phyloP scores from a whole-genome alignment of 2,329 filamentous ascomycete species.

The Sporothrix curviconia region DNA sequence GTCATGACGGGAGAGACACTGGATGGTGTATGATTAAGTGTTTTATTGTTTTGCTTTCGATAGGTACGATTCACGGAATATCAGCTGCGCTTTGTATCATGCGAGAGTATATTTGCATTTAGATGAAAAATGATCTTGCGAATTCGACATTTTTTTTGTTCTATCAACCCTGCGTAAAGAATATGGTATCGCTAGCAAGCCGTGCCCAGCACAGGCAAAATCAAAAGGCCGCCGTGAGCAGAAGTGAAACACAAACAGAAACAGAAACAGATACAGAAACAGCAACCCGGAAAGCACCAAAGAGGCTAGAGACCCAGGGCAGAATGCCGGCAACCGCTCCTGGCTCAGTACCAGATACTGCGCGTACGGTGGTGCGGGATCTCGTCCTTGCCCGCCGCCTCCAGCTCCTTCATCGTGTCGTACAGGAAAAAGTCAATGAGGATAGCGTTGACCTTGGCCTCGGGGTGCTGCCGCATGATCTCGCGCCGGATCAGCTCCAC shows the following conservation, averaged over 20 bases:
- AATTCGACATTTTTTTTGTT: neutral
- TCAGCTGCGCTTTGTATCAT: too few species aligned
- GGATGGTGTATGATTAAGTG: neutral
- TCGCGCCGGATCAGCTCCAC: constrained; percentile 82
- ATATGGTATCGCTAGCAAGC: constrained; percentile 8
- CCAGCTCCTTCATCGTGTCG: constrained; percentile 83
- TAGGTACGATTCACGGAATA: too few species aligned
- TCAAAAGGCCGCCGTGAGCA: neutral
- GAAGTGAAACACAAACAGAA: neutral
- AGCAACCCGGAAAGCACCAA: neutral
- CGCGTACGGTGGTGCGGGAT: constrained; percentile 83
- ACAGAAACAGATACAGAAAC: neutral
- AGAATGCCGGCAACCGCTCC: neutral
- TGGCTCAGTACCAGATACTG: constrained; percentile 73
- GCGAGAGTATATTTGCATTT: too few species aligned
- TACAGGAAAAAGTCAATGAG: constrained; percentile 97
- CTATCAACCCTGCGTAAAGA: neutral
- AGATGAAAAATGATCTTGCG: neutral
- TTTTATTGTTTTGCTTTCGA: neutral
- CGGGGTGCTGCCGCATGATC: constrained; percentile 67
- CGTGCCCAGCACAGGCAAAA: neutral
- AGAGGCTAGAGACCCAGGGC: neutral
- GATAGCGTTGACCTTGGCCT: constrained; percentile 72
- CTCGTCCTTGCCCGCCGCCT: constrained; percentile 52
- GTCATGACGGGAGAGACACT: neutral